phyloP scores from a whole-genome alignment of 202 grass and related monocot genomes.

The Bolboschoenoplectus hybrid region DNA sequence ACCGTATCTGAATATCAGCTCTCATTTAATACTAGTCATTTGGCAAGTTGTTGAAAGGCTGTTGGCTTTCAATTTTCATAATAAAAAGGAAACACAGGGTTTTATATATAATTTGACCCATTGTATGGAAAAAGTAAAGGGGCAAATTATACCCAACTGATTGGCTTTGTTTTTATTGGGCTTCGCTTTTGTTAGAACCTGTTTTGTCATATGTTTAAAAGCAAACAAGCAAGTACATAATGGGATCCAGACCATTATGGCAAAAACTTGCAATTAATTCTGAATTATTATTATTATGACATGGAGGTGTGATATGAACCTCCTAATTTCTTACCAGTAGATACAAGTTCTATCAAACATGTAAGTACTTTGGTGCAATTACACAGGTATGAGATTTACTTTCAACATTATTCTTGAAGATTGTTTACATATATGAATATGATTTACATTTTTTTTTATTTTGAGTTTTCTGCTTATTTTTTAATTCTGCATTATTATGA shows the following conservation, averaged over 20 bases:
- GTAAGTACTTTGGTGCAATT: too few relatives aligned
- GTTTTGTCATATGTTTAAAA: conserved; percentile 46
- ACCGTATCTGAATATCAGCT: too few relatives aligned
- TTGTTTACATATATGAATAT: too few relatives aligned
- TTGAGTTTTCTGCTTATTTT: too few relatives aligned
- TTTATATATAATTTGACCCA: conserved; percentile 7
- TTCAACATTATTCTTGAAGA: too few relatives aligned
- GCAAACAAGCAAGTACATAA: conserved; percentile 30
- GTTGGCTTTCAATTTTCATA: conserved; percentile 4
- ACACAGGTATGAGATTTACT: too few relatives aligned
- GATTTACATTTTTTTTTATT: too few relatives aligned
- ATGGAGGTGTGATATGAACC: neutral
- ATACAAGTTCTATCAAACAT: neutral
- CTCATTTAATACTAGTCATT: neutral
- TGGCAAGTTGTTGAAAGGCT: neutral
- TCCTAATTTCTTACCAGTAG: neutral
- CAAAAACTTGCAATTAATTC: conserved; percentile 27
- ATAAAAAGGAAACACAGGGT: conserved; percentile 27
- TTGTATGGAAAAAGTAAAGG: conserved; percentile 19
- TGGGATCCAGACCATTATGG: conserved; percentile 34
- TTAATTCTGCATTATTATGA: too few relatives aligned
- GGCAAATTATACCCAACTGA: conserved; percentile 37
- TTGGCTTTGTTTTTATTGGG: conserved; percentile 44
- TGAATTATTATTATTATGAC: conserved; percentile 5
- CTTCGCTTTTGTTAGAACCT: conserved; percentile 40